These are phyloP conservation scores for Thelonectria olida DNA, from an alignment of 2,329 filamentous ascomycete genomes.

Conservation along the genomic window DNA sequence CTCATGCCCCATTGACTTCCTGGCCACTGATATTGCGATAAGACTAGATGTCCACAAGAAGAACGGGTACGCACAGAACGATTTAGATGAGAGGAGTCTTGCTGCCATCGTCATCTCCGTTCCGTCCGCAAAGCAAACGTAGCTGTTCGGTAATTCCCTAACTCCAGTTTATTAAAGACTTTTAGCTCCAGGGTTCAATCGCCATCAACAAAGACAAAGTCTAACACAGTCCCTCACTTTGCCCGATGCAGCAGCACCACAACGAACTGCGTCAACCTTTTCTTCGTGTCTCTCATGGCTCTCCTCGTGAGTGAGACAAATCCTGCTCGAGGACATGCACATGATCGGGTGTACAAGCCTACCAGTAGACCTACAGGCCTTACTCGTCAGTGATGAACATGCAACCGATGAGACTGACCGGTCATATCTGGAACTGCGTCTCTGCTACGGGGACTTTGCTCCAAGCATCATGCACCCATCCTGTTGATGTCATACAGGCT, in stretches of 20 bases:
- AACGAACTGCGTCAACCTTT: not conserved
- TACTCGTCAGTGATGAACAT: not conserved
- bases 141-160: conserved; percentile 12
- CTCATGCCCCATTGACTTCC: conserved; percentile 1
- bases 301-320: conserved; percentile 8
- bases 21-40: not conserved
- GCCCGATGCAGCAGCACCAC: conserved; percentile 11
- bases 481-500: not conserved
- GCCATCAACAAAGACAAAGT: not conserved
- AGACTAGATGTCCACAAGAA: not conserved
- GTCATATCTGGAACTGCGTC: not conserved
- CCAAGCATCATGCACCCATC: not conserved
- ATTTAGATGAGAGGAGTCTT: conserved; percentile 1
- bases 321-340: conserved; percentile 4
- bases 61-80: not conserved
- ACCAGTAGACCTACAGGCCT: conserved; percentile 1
- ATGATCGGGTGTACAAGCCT: conserved; percentile 11
- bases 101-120: conserved; percentile 3
- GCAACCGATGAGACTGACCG: not conserved
- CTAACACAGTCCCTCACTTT: conserved; percentile 2
- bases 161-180: no score
- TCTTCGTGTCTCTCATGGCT: not conserved
- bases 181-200: not conserved
- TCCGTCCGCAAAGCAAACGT: conserved; percentile 1
- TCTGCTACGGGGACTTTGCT: not conserved